These are phyloP conservation scores for Rhizoctonia solani DNA, from an alignment of 1,284 basidiomycete species.

Conservation along the genomic window DNA sequence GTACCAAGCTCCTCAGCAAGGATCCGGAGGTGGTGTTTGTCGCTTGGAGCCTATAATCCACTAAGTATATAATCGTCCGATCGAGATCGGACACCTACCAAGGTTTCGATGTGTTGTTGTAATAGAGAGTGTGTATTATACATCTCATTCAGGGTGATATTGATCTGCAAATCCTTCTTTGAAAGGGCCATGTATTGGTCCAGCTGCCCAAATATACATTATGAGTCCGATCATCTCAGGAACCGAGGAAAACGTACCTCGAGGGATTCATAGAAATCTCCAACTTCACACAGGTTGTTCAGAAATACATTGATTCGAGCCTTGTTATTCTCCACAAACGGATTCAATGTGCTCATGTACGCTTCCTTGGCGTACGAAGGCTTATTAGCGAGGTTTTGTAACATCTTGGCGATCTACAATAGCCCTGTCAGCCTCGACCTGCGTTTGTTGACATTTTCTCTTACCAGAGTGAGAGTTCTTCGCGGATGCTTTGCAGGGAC, in stretches of 20 bases:
- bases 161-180: conserved; percentile 97
- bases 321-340: conserved; percentile 99
- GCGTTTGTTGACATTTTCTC: conserved; percentile 38
- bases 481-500: conserved; percentile 97
- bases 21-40: conserved; percentile 96
- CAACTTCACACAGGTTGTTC: conserved; percentile 96
- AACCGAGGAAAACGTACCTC: conserved; percentile 63
- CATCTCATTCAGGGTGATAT: conserved; percentile 98
- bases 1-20: conserved; percentile 93
- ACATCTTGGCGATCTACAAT: conserved; percentile 94
- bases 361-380: conserved; percentile 97
- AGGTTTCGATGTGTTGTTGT: conserved; percentile 90
- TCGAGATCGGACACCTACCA: conserved; percentile 60
- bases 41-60: conserved; percentile 80
- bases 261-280: conserved; percentile 98
- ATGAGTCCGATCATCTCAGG: conserved; percentile 14
- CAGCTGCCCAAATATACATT: conserved; percentile 60
- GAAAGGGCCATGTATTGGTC: conserved; percentile 99
- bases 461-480: conserved; percentile 89
- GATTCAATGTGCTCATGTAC: conserved; percentile 98
- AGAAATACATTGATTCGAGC: conserved; percentile 95
- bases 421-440: conserved; percentile 27
- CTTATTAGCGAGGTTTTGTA: conserved; percentile 99
- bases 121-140: conserved; percentile 97
- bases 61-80: conserved; percentile 6